These are phyloP conservation scores for Cetradonia linearis DNA, from an alignment of 495 filamentous ascomycete genomes.

Conservation along the genomic window DNA sequence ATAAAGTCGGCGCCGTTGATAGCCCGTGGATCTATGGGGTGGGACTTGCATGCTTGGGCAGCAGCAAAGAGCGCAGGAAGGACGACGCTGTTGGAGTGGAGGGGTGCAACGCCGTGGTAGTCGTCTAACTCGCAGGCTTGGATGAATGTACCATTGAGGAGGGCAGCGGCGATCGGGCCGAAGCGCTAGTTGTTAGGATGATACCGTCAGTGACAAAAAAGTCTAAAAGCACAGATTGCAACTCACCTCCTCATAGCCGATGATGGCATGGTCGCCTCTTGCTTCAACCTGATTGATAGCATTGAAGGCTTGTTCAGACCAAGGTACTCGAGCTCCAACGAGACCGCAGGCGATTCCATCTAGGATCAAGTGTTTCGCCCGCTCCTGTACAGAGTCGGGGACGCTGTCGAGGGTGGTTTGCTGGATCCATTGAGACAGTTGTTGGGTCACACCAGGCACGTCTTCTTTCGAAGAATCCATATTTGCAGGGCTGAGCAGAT, in stretches of 20 bases:
- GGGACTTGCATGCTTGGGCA: background rate
- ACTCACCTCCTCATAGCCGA: background rate
- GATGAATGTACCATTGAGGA: constrained; percentile 22
- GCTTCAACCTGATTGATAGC: background rate
- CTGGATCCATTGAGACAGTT: background rate
- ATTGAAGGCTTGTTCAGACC: background rate
- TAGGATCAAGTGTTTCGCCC: background rate
- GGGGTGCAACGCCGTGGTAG: constrained; percentile 30
- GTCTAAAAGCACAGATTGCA: too few relatives aligned
- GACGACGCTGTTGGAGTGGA: constrained; percentile 28
- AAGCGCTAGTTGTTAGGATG: constrained; percentile 5
- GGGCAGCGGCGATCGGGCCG: constrained; percentile 21
- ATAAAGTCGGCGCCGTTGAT: constrained; percentile 23
- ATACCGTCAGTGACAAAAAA: too few relatives aligned
- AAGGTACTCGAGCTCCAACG: background rate
- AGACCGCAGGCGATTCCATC: background rate
- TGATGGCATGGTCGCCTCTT: background rate
- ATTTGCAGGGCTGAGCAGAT: background rate
- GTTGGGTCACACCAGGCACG: background rate
- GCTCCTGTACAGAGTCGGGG: background rate
- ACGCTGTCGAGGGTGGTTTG: background rate
- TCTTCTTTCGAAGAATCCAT: background rate
- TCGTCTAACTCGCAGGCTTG: constrained; percentile 17
- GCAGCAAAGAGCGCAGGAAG: background rate
- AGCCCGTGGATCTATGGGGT: background rate